Conservation (phyloP, 2,329 filamentous ascomycete species). For the Chaetomium olivaceum region DNA sequence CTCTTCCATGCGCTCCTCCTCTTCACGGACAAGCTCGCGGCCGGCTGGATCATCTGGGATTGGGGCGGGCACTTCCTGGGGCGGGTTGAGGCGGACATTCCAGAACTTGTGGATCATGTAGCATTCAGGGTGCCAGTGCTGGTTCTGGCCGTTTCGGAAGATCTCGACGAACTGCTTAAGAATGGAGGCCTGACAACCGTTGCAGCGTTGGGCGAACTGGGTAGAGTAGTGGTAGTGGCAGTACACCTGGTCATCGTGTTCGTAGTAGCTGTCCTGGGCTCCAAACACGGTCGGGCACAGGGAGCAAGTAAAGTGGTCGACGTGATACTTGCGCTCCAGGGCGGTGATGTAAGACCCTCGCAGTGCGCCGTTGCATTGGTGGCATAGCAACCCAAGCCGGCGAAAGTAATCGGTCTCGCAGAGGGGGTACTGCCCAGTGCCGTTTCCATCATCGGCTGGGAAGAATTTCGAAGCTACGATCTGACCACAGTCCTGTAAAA, state of each 20-base stretch:
- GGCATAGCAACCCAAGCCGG: constrained; percentile 85
- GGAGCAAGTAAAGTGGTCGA: constrained; percentile 98
- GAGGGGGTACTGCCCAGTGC: constrained; percentile 83
- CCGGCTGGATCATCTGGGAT: constrained; percentile 58
- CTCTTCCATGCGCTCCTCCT: constrained; percentile 94
- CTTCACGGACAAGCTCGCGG: constrained; percentile 73
- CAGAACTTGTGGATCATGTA: constrained; percentile 99
- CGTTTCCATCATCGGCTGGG: constrained; percentile 87
- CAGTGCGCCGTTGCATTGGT: constrained; percentile 86
- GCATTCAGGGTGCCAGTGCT: constrained; percentile 99
- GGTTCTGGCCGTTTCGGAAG: constrained; percentile 94
- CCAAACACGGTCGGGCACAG: constrained; percentile 97
- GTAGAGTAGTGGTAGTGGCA: constrained; percentile 99
- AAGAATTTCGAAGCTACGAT: constrained; percentile 99
- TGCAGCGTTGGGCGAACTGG: constrained; percentile 92
- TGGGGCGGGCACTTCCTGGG: constrained; percentile 52
- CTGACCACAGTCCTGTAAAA: constrained; percentile 81
- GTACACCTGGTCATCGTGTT: constrained; percentile 94
- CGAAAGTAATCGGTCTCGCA: constrained; percentile 99
- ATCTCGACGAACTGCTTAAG: constrained; percentile 99
- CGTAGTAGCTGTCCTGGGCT: constrained; percentile 97
- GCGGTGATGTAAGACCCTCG: constrained; percentile 98
- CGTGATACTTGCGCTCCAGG: constrained; percentile 96
- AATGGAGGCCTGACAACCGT: constrained; percentile 95
- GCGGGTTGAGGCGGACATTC: constrained; percentile 83